Evolutionary conservation across 192 early-diverging fungal species (phyloP), one percentile per base, ranked within the genome.

Genomic region (Chytriomyces sp.): DNA sequence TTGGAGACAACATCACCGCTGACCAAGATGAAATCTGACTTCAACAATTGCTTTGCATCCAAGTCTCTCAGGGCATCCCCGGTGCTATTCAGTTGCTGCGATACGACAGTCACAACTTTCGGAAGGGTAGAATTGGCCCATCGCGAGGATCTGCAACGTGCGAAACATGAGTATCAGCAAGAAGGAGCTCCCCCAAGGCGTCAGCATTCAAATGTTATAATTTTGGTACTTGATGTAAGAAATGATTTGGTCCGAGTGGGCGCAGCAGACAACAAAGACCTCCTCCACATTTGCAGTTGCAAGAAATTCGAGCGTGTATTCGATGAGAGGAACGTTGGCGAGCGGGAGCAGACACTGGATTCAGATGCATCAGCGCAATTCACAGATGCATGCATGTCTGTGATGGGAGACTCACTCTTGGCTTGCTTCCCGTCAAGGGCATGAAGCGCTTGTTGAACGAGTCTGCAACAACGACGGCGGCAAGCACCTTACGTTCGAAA

Each of bases 231-330:
- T 85, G 63, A 99, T 88, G 85, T 97, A 96, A 13, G 83, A 85
- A 75, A 88, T 91, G 77, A 99, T 93, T 57, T 89, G 81, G 7
- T 97, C 92, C 8, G 92, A 83, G 80, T 97, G 95, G 13, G 91
- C 86, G 67, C 91, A 90, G 84, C 94, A 95, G 50, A 97, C 86
- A 66, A 99, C 78, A 74, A 93, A 92, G 20, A 96, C 87, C 77
- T 97, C 94, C 67, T 93, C 85, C 1, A 98, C 94, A 43, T 93
- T 93, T 7, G 94, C 91, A 5, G 90, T 84, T 6, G 95, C 95
- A 26, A 99, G 86, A 64, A 95, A 89, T 80, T 99, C 98, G 50
- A 99, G 88, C 0, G 96, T 95, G 80, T 99, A 98, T 79, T 98
- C 95, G 76, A 99, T 93, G 75, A 99, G 84, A 0, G 98, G 98